Evolutionary conservation across 768 basidiomycete species (phyloP), one percentile per base, ranked within the genome.

Genomic region (Russula brevipes): DNA sequence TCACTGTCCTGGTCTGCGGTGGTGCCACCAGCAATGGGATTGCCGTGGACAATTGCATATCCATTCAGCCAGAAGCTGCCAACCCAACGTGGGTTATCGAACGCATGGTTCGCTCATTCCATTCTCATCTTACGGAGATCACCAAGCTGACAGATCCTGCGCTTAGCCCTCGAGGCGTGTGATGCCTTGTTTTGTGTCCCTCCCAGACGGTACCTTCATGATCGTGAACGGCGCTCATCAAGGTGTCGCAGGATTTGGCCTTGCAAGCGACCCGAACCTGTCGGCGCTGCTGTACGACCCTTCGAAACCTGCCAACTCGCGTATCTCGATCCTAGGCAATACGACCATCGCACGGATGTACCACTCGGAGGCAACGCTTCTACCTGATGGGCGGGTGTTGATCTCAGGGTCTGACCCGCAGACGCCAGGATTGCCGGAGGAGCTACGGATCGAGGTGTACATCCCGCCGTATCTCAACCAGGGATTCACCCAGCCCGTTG

Each of bases 401-500:
- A 77, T 92, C 44, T 88, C 89, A 7, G 90, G 89, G 0, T 89
- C 87, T 6, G 89, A 88, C 68, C 88, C n/a, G n/a, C n/a, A n/a
- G n/a, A n/a, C n/a, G n/a, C n/a, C n/a, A n/a, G n/a, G n/a, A n/a
- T n/a, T n/a, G n/a, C n/a, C n/a, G 0, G 85, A 94, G 66, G 91
- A 95, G 70, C 86, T 91, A 74, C 82, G 92, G 14, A 81, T 81
- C 66, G 80, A 88, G 72, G 85, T 87, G 31, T 97, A 96, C 76
- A 81, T 89, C 69, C 96, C 96, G 4, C 91, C 89, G 12, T 98
- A 96, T 74, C 81, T 92, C 61, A 84, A 76, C 66, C 74, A 81
- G 65, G 88, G 88, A 11, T 74, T 79, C 65, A 72, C 66, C 4
- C 88, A 87, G 62, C 94, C 89, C 0, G 76, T 73, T 51, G 88